These are phyloP conservation scores for Acacia acuminata DNA, from an alignment of 306 rosid genomes.

Conservation along the genomic window DNA sequence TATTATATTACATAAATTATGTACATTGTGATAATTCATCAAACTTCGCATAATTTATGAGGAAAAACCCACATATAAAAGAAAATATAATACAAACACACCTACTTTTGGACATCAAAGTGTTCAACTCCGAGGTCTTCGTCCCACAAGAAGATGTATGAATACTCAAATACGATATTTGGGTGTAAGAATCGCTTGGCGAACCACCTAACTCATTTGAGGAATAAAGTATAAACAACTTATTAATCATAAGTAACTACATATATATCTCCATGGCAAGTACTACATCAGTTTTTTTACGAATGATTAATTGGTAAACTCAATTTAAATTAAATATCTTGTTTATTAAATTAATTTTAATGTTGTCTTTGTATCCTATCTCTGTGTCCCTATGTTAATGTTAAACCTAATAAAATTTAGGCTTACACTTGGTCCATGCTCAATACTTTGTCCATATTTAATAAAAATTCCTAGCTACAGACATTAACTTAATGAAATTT, in stretches of 20 bases:
- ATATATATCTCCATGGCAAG: not conserved
- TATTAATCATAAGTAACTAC: not conserved
- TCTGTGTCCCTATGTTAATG: not conserved
- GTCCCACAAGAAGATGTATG: constrained; percentile 38
- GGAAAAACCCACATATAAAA: not conserved
- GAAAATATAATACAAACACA: not conserved
- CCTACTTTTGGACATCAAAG: constrained; percentile 24
- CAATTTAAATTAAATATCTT: not conserved
- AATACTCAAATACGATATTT: constrained; percentile 24
- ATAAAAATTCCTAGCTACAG: not conserved
- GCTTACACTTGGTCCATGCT: not conserved
- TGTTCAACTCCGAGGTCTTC: constrained; percentile 38
- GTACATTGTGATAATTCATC: too few species aligned
- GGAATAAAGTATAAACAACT: not conserved
- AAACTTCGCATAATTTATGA: too few species aligned
- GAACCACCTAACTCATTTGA: constrained; percentile 29
- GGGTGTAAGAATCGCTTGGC: constrained; percentile 39
- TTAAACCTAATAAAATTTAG: not conserved
- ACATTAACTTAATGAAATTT: not conserved
- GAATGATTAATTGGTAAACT: not conserved
- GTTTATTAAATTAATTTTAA: not conserved
- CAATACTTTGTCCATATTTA: not conserved
- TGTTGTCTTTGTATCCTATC: not conserved
- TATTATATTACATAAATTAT: too few species aligned
- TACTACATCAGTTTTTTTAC: too few species aligned